Evolutionary conservation across 2,329 filamentous ascomycete genomes (phyloP).

Genomic region (Exserohilum rostratum): DNA sequence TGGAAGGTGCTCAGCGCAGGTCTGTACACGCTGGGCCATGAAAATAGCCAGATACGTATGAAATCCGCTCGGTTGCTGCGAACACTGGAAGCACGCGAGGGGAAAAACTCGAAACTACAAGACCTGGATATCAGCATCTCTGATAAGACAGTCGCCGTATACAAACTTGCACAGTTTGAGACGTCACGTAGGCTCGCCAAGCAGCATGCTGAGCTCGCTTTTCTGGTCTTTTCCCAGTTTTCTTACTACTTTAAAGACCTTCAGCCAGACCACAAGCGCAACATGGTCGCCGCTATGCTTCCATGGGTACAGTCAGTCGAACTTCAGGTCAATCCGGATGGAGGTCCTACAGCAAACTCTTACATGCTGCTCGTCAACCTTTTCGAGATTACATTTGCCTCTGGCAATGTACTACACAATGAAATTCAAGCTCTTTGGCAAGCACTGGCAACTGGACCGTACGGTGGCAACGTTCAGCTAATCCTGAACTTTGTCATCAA

Average conservation of each 20-base stretch:
- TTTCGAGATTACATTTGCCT: conserved; percentile 94
- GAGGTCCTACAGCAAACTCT: conserved; percentile 85
- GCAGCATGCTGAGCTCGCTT: conserved; percentile 86
- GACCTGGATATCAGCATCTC: conserved; percentile 98
- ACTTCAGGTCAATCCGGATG: conserved; percentile 87
- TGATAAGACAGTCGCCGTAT: conserved; percentile 97
- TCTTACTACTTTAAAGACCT: conserved; percentile 91
- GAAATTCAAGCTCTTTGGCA: conserved; percentile 98
- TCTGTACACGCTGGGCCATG: conserved; percentile 89
- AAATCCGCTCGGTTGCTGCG: conserved; percentile 84
- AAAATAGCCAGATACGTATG: conserved; percentile 84
- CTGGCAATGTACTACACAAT: conserved; percentile 85
- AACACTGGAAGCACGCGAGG: conserved; percentile 80
- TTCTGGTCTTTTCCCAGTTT: conserved; percentile 95
- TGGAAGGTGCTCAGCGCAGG: conserved; percentile 91
- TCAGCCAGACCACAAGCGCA: conserved; percentile 81
- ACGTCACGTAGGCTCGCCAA: conserved; percentile 89
- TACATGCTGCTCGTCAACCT: conserved; percentile 95
- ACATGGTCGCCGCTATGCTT: conserved; percentile 90
- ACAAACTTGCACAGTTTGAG: conserved; percentile 96
- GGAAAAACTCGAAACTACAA: conserved; percentile 87
- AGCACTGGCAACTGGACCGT: conserved; percentile 88
- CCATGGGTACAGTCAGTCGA: conserved; percentile 97
- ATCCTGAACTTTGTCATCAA: conserved; percentile 96
- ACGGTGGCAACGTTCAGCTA: conserved; percentile 90